Conservation (phyloP, 2,329 filamentous ascomycete genomes). For the Aspergillus aculeatus region DNA sequence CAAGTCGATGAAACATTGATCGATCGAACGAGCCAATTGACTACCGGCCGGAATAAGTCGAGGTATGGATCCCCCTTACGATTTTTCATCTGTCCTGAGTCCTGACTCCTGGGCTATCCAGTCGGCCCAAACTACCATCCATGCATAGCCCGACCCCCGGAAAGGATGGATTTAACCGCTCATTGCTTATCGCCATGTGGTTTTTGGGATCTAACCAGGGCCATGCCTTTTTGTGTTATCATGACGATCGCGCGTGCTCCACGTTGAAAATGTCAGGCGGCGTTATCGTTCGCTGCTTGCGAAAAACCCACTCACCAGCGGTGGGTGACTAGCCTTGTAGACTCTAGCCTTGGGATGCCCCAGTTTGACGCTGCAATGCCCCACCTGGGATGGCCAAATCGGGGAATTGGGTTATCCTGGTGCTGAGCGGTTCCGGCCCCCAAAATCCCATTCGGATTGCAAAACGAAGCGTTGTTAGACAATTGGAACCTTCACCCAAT, state of each 20-base stretch:
- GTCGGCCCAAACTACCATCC: neutral
- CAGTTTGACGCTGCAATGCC: neutral
- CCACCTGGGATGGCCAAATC: constrained; percentile 14
- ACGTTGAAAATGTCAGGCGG: constrained; percentile 9
- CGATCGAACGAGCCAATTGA: neutral
- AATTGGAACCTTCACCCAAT: neutral
- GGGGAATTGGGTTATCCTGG: constrained; percentile 6
- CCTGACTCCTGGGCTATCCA: neutral
- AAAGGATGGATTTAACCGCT: constrained; percentile 8
- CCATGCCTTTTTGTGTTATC: constrained; percentile 13
- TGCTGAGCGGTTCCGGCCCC: constrained; percentile 14
- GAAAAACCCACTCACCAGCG: neutral
- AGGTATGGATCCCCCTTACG: neutral
- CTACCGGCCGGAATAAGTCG: neutral
- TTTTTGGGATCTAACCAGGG: constrained; percentile 16
- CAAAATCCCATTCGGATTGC: constrained; percentile 11
- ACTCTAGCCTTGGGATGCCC: neutral
- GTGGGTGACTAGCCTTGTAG: too few species aligned
- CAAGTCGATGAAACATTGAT: neutral
- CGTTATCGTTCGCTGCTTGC: constrained; percentile 7
- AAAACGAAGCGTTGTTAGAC: neutral
- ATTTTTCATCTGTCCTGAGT: too few species aligned
- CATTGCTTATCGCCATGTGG: constrained; percentile 26
- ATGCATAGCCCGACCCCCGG: constrained; percentile 2
- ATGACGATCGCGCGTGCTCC: constrained; percentile 22